phyloP scores from a whole-genome alignment of 2,329 filamentous ascomycete species.

The Ophiobolus disseminans region DNA sequence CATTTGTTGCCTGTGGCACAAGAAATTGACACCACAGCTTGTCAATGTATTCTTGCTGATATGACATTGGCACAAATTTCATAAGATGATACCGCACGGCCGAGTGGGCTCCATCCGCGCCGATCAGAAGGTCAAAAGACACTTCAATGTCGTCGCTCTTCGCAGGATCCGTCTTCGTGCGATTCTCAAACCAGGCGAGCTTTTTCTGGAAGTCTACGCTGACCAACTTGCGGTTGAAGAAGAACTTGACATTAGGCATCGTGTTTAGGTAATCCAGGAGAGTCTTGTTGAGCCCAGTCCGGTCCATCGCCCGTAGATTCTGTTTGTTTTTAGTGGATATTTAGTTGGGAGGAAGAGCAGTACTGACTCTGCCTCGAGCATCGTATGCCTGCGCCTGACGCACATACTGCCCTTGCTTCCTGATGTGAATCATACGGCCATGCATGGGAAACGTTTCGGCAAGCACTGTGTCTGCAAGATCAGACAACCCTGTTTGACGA shows the following conservation, averaged over 20 bases:
- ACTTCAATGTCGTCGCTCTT: slow-evolving; percentile 73
- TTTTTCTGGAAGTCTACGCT: slow-evolving; percentile 82
- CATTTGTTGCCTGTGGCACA: slow-evolving; percentile 64
- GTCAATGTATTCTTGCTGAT: slow-evolving; percentile 93
- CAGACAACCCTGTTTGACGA: slow-evolving; percentile 69
- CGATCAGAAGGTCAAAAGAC: slow-evolving; percentile 89
- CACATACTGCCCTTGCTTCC: slow-evolving; percentile 69
- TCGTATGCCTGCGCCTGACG: slow-evolving; percentile 90
- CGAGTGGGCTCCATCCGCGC: slow-evolving; percentile 91
- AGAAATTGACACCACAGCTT: slow-evolving; percentile 97
- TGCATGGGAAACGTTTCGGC: slow-evolving; percentile 87
- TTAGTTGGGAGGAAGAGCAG: not conserved
- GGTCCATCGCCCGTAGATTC: slow-evolving; percentile 86
- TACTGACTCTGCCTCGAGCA: slow-evolving; percentile 77
- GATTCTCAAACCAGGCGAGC: slow-evolving; percentile 85
- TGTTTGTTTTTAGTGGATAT: slow-evolving; percentile 47
- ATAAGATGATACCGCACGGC: slow-evolving; percentile 91
- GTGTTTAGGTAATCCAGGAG: slow-evolving; percentile 83
- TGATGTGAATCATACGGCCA: slow-evolving; percentile 94
- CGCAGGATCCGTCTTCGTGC: slow-evolving; percentile 32
- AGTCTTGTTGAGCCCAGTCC: slow-evolving; percentile 80
- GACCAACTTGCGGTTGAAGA: slow-evolving; percentile 92
- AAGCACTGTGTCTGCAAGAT: slow-evolving; percentile 76
- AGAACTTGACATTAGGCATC: slow-evolving; percentile 87
- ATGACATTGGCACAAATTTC: slow-evolving; percentile 92